A percentile compares a stretch with the other conserved stretches of the same genome.
These are phyloP conservation scores for Fragaria ananassa DNA, from an alignment of 306 rosid genomes.

Conservation along the genomic window DNA sequence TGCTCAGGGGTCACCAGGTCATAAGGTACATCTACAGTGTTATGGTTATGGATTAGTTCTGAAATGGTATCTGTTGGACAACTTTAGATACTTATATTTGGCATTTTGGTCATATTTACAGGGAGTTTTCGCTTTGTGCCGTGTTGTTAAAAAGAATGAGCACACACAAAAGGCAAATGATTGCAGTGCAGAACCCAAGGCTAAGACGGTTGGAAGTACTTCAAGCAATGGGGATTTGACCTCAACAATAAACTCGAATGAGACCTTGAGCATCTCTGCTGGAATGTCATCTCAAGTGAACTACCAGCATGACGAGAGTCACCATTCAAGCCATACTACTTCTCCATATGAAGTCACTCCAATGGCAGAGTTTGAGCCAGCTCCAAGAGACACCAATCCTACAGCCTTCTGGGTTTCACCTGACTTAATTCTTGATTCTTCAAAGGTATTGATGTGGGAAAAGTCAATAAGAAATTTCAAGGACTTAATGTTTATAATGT, in stretches of 20 bases:
- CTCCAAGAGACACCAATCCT: slow-evolving; percentile 41
- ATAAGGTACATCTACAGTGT: slow-evolving; percentile 43
- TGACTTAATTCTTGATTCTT: slow-evolving; percentile 79
- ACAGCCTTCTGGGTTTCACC: slow-evolving; percentile 67
- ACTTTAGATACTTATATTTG: neutral
- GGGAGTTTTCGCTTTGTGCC: slow-evolving; percentile 89
- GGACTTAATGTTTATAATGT: neutral
- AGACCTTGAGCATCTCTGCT: slow-evolving; percentile 33
- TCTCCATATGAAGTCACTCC: slow-evolving; percentile 44
- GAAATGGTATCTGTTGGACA: neutral
- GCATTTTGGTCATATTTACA: slow-evolving; percentile 16
- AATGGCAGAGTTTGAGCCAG: slow-evolving; percentile 40
- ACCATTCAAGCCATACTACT: slow-evolving; percentile 41
- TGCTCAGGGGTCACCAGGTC: slow-evolving; percentile 45
- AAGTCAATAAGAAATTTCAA: slow-evolving; percentile 6
- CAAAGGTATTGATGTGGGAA: slow-evolving; percentile 51
- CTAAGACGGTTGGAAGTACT: slow-evolving; percentile 37
- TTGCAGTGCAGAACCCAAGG: slow-evolving; percentile 40
- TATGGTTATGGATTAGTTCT: neutral
- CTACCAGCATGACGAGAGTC: slow-evolving; percentile 46
- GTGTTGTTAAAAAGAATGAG: slow-evolving; percentile 72
- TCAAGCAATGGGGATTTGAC: slow-evolving; percentile 37
- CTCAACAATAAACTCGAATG: slow-evolving; percentile 30
- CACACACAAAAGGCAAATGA: slow-evolving; percentile 37
- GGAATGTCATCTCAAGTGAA: slow-evolving; percentile 44